Percentiles rank a stretch among this genome's conserved stretches.
Evolutionary conservation across 2,329 filamentous ascomycete species (phyloP).

Genomic region (Colletotrichum neosansevieriae): DNA sequence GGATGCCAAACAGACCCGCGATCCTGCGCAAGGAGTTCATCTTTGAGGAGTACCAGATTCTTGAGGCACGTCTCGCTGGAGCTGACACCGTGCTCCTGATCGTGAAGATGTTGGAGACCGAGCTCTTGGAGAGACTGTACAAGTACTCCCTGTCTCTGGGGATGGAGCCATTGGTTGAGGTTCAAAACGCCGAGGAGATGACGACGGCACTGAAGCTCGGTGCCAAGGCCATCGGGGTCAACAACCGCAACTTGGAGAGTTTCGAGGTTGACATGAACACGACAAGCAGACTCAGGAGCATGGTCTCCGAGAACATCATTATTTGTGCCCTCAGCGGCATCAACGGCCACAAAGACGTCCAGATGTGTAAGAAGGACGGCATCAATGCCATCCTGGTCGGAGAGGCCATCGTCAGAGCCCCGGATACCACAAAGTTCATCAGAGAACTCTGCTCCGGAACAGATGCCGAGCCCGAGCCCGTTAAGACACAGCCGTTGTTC

Average conservation of each 20-base stretch:
- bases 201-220: slow-evolving; percentile 86
- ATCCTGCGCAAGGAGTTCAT: slow-evolving; percentile 96
- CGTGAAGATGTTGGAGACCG: slow-evolving; percentile 93
- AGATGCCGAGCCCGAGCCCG: slow-evolving; percentile 50
- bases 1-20: slow-evolving; percentile 92
- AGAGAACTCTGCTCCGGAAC: slow-evolving; percentile 79
- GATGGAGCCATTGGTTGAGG: slow-evolving; percentile 98
- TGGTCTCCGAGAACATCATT: slow-evolving; percentile 87
- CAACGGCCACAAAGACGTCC: slow-evolving; percentile 86
- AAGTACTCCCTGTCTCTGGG: slow-evolving; percentile 89
- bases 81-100: slow-evolving; percentile 96
- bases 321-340: slow-evolving; percentile 97
- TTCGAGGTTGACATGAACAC: slow-evolving; percentile 97
- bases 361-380: slow-evolving; percentile 87
- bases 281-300: slow-evolving; percentile 86
- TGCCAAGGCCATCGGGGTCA: slow-evolving; percentile 93
- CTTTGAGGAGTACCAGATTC: slow-evolving; percentile 97
- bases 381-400: slow-evolving; percentile 95
- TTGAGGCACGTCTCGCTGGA: slow-evolving; percentile 91
- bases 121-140: slow-evolving; percentile 82
- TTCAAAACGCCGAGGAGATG: slow-evolving; percentile 96
- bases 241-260: slow-evolving; percentile 95
- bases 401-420: slow-evolving; percentile 93
- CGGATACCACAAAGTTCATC: slow-evolving; percentile 86
- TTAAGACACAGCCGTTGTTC: slow-evolving; percentile 64